Conservation (phyloP, 305 asterid genomes). For the Nicotiana rustica region DNA sequence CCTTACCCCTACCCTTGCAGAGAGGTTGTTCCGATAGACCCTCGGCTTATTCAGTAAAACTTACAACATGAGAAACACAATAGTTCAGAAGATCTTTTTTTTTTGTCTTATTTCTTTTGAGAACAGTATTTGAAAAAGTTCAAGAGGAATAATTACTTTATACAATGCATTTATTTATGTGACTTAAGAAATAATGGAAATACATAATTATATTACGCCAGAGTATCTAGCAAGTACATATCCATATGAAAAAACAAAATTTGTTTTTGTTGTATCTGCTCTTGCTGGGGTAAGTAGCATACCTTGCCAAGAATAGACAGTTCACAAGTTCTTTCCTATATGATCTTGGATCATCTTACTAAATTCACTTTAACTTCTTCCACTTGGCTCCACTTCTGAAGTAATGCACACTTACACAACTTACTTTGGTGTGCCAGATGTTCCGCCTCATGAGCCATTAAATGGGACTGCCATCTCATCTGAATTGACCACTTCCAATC, state of each 20-base stretch:
- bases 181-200: slow-evolving; percentile 12
- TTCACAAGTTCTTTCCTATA: slow-evolving; percentile 8
- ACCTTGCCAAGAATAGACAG: slow-evolving; percentile 1
- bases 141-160: neutral
- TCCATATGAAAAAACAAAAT: slow-evolving; percentile 14
- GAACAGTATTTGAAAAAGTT: neutral
- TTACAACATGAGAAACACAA: slow-evolving; percentile 21
- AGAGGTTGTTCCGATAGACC: too few species aligned
- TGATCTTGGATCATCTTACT: slow-evolving; percentile 4
- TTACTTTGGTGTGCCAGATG: neutral
- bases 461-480: neutral
- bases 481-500: neutral
- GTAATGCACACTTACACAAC: slow-evolving; percentile 17
- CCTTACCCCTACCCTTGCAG: too few species aligned
- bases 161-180: neutral
- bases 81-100: neutral
- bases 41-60: neutral
- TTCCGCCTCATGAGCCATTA: neutral
- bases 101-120: neutral
- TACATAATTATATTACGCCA: neutral
- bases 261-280: slow-evolving; percentile 12
- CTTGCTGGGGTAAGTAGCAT: slow-evolving; percentile 17
- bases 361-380: slow-evolving; percentile 22
- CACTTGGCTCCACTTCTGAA: slow-evolving; percentile 24
- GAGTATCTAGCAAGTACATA: slow-evolving; percentile 21